Evolutionary conservation across 2,329 filamentous ascomycete species (phyloP).

Genomic region (Pyrenophora teres): DNA sequence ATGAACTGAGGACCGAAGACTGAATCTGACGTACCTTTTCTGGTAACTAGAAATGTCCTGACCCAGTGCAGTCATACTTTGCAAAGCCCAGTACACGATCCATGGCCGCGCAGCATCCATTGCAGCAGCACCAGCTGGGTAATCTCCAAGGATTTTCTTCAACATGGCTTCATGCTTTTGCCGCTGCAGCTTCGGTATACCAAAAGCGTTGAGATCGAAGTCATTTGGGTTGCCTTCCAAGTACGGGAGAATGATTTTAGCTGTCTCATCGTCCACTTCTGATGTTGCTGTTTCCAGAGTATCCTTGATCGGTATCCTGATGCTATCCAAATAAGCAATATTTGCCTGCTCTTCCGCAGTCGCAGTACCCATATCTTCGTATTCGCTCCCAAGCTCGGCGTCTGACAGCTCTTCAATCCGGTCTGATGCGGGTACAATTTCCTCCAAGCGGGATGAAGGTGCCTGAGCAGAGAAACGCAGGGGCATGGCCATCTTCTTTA

Average conservation of each 20-base stretch:
- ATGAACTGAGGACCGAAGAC: too few species aligned
- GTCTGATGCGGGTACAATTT: conserved; percentile 28
- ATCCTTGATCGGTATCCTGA: conserved; percentile 66
- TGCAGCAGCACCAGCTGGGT: conserved; percentile 72
- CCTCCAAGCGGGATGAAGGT: conserved; percentile 34
- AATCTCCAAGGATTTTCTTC: conserved; percentile 57
- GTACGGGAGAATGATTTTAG: conserved; percentile 70
- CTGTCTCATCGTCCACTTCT: conserved; percentile 68
- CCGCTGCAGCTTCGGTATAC: conserved; percentile 75
- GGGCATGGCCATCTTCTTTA: conserved; percentile 35
- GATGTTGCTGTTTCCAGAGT: conserved; percentile 70
- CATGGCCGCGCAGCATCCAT: conserved; percentile 90
- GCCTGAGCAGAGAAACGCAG: conserved; percentile 23
- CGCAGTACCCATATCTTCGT: conserved; percentile 45
- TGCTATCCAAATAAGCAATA: conserved; percentile 36
- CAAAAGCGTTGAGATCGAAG: conserved; percentile 67
- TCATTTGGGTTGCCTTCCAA: conserved; percentile 61
- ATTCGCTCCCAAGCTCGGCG: conserved; percentile 32
- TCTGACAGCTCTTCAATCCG: conserved; percentile 48
- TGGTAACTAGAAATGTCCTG: conserved; percentile 71
- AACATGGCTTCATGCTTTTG: conserved; percentile 66
- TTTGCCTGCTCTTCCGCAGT: conserved; percentile 35
- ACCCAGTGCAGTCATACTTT: conserved; percentile 74
- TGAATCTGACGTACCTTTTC: conserved; percentile 59
- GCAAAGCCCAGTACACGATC: conserved; percentile 91